Percentiles rank a stretch among this genome's conserved stretches.
Conservation (phyloP, 2,329 filamentous ascomycete genomes). For the Aureobasidium sp. region DNA sequence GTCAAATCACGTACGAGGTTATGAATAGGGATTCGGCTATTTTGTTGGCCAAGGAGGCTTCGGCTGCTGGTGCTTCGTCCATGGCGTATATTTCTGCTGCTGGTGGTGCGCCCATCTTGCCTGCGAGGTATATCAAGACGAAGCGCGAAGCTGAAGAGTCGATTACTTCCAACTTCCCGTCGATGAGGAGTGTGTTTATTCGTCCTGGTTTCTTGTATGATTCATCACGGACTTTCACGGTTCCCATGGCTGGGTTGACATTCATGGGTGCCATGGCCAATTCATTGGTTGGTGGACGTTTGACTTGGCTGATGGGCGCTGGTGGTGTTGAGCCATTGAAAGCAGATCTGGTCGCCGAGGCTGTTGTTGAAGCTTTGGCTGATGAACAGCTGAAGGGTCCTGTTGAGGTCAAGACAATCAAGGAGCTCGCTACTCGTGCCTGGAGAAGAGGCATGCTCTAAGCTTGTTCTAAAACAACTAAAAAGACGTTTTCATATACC, state of each 20-base stretch:
- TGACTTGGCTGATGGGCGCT: constrained; percentile 71
- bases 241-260: constrained; percentile 74
- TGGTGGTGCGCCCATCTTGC: constrained; percentile 76
- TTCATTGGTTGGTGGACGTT: constrained; percentile 63
- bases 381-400: constrained; percentile 67
- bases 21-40: constrained; percentile 94
- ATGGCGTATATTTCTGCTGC: constrained; percentile 90
- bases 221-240: constrained; percentile 67
- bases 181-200: constrained; percentile 73
- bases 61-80: constrained; percentile 53
- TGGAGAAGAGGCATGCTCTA: constrained; percentile 84
- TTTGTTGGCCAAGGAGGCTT: constrained; percentile 70
- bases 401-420: constrained; percentile 72
- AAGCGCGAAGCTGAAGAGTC: constrained; percentile 79
- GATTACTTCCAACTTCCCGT: constrained; percentile 18
- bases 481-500: background rate
- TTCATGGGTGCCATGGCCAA: constrained; percentile 72
- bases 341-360: constrained; percentile 80
- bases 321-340: constrained; percentile 80
- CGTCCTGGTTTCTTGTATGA: constrained; percentile 89
- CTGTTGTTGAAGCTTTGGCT: constrained; percentile 77
- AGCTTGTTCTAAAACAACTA: background rate
- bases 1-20: constrained; percentile 86
- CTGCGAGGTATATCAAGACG: constrained; percentile 76
- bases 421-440: constrained; percentile 68